phyloP scores from a whole-genome alignment of 805 yeast genomes.

The Kodamaea kakaduensis region DNA sequence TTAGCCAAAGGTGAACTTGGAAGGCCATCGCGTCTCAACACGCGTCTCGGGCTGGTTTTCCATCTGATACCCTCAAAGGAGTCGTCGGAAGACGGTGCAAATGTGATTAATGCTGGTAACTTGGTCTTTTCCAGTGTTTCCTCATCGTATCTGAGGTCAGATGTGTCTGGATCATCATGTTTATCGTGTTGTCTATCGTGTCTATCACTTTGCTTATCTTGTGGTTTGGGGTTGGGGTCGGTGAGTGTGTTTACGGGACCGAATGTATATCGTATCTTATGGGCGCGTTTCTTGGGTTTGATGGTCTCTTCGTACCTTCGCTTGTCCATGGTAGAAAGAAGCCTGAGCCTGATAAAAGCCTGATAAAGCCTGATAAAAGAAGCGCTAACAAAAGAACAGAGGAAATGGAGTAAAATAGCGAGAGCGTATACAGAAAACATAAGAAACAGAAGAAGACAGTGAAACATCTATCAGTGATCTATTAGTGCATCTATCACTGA shows the following conservation, averaged over 20 bases:
- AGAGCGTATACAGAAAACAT: too few relatives aligned
- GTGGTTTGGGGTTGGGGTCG: neutral
- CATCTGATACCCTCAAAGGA: slow-evolving; percentile 41
- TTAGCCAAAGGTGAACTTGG: slow-evolving; percentile 7
- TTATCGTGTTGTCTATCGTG: slow-evolving; percentile 1
- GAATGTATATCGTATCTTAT: slow-evolving; percentile 32
- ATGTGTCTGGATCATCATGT: neutral
- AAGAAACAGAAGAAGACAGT: too few relatives aligned
- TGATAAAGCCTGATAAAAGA: too few relatives aligned
- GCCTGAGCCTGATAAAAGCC: too few relatives aligned
- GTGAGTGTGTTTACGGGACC: slow-evolving; percentile 30
- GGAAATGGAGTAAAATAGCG: too few relatives aligned
- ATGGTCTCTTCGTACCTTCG: slow-evolving; percentile 9
- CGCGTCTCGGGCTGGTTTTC: slow-evolving; percentile 16
- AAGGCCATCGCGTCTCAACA: slow-evolving; percentile 8
- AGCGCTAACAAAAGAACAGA: too few relatives aligned
- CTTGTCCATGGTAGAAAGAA: slow-evolving; percentile 13
- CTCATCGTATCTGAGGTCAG: neutral
- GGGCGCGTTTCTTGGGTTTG: slow-evolving; percentile 12
- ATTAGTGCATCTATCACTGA: too few relatives aligned
- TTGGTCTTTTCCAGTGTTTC: slow-evolving; percentile 1
- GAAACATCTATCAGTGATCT: too few relatives aligned
- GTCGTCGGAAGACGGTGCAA: slow-evolving; percentile 32
- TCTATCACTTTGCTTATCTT: neutral
- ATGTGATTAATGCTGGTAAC: slow-evolving; percentile 5